Percentiles rank a stretch among this genome's conserved stretches.
These are phyloP conservation scores for Ceratobasidium sp. DNA, from an alignment of 1,284 basidiomycete species.

Conservation along the genomic window DNA sequence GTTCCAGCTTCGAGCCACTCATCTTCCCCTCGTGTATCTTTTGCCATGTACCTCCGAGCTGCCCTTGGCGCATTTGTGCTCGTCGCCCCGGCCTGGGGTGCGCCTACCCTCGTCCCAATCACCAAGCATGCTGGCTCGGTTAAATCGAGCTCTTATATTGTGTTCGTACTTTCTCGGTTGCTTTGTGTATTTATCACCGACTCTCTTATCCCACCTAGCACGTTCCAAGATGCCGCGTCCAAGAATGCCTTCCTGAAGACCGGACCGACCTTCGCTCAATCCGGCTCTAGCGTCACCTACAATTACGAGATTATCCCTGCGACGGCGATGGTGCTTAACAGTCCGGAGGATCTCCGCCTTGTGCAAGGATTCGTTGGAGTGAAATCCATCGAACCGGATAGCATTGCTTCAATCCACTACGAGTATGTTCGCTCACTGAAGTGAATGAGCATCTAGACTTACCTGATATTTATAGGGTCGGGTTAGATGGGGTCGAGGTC, in stretches of 20 bases:
- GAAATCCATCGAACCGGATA: conserved; percentile 38
- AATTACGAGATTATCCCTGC: conserved; percentile 43
- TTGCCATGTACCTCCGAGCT: background rate
- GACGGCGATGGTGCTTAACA: conserved; percentile 31
- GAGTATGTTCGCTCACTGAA: too few relatives aligned
- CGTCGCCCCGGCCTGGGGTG: conserved; percentile 28
- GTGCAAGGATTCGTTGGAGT: conserved; percentile 31
- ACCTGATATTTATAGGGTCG: background rate
- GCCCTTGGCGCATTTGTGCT: conserved; percentile 20
- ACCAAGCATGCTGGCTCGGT: conserved; percentile 20
- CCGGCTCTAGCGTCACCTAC: background rate
- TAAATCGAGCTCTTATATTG: conserved; percentile 28
- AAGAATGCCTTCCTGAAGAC: background rate
- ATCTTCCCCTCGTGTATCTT: background rate
- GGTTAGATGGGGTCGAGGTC: background rate
- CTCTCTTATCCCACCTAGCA: background rate
- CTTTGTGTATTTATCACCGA: background rate
- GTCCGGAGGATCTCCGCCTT: background rate
- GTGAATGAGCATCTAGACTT: too few relatives aligned
- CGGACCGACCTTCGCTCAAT: background rate
- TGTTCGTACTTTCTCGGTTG: background rate
- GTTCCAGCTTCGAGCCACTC: background rate
- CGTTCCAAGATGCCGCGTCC: background rate
- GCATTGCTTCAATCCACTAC: conserved; percentile 26
- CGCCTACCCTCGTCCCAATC: conserved; percentile 24